Conservation (phyloP, 1,284 basidiomycete species). For the Phylloporus sp. region DNA sequence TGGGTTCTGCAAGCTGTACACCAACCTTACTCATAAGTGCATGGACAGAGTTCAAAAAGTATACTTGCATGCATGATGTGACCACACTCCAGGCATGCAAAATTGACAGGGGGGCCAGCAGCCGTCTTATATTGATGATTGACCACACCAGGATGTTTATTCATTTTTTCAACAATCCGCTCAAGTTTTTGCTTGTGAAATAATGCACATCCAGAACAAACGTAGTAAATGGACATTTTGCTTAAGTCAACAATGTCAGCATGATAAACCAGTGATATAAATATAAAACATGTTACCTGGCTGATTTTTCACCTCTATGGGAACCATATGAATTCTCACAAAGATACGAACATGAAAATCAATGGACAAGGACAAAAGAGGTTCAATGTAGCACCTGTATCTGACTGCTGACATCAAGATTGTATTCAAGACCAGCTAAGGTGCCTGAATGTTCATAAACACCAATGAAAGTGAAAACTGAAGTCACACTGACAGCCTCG, state of each 20-base stretch:
- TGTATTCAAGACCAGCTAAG: slow-evolving; percentile 88
- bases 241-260: slow-evolving; percentile 43
- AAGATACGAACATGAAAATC: slow-evolving; percentile 98
- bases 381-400: slow-evolving; percentile 92
- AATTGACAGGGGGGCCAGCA: slow-evolving; percentile 68
- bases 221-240: slow-evolving; percentile 81
- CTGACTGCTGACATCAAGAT: slow-evolving; percentile 87
- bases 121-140: slow-evolving; percentile 76
- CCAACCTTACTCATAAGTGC: slow-evolving; percentile 30
- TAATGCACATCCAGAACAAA: slow-evolving; percentile 83
- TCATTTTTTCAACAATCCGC: slow-evolving; percentile 59
- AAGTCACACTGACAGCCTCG: slow-evolving; percentile 68
- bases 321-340: slow-evolving; percentile 76
- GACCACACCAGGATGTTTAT: slow-evolving; percentile 53
- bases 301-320: slow-evolving; percentile 88
- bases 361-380: slow-evolving; percentile 92
- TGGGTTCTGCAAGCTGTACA: slow-evolving; percentile 82
- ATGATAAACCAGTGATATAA: neutral
- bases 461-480: slow-evolving; percentile 1
- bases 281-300: slow-evolving; percentile 66
- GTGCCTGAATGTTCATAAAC: slow-evolving; percentile 55
- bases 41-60: neutral
- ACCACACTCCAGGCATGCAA: slow-evolving; percentile 84
- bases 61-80: slow-evolving; percentile 68
- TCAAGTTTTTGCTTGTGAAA: slow-evolving; percentile 84